Evolutionary conservation across 2,329 filamentous ascomycete genomes (phyloP).

Genomic region (Pestalotiopsis sp.): DNA sequence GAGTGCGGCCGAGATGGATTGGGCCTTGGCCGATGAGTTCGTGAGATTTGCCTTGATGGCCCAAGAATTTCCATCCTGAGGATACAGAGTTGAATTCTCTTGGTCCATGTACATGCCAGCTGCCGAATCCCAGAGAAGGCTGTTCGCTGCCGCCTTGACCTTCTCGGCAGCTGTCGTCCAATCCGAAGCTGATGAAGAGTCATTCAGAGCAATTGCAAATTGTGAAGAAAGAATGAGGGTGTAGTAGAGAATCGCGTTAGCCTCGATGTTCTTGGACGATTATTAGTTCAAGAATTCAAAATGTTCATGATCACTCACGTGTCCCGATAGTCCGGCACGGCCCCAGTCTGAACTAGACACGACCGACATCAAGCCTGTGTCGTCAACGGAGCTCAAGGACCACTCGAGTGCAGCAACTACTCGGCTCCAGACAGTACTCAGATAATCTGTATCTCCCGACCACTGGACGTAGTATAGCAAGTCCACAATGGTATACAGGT

Average conservation of each 20-base stretch:
- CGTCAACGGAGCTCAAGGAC: conserved; percentile 23
- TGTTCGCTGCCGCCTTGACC: conserved; percentile 19
- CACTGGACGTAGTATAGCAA: conserved; percentile 59
- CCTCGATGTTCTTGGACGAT: conserved; percentile 43
- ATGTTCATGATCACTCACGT: conserved; percentile 22
- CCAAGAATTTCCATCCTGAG: conserved; percentile 23
- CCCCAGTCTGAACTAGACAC: conserved; percentile 54
- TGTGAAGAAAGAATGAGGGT: conserved; percentile 49
- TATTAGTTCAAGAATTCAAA: background rate
- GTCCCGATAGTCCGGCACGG: conserved; percentile 50
- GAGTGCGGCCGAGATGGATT: conserved; percentile 37
- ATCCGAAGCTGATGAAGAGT: background rate
- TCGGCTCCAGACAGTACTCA: conserved; percentile 34
- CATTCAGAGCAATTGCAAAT: conserved; percentile 47
- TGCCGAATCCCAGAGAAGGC: conserved; percentile 29
- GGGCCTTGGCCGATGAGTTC: conserved; percentile 18
- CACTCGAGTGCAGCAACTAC: conserved; percentile 34
- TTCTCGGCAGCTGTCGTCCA: conserved; percentile 17
- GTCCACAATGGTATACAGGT: conserved; percentile 56
- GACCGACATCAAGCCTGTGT: conserved; percentile 48
- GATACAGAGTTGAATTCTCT: conserved; percentile 13
- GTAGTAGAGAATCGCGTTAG: conserved; percentile 54
- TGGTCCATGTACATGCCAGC: background rate
- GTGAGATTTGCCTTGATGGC: conserved; percentile 18
- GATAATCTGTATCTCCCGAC: conserved; percentile 45